A percentile compares a stretch with the other conserved stretches of the same genome.
These are phyloP conservation scores for Asterochloris erici DNA, from an alignment of 139 green algal species.

Conservation along the genomic window DNA sequence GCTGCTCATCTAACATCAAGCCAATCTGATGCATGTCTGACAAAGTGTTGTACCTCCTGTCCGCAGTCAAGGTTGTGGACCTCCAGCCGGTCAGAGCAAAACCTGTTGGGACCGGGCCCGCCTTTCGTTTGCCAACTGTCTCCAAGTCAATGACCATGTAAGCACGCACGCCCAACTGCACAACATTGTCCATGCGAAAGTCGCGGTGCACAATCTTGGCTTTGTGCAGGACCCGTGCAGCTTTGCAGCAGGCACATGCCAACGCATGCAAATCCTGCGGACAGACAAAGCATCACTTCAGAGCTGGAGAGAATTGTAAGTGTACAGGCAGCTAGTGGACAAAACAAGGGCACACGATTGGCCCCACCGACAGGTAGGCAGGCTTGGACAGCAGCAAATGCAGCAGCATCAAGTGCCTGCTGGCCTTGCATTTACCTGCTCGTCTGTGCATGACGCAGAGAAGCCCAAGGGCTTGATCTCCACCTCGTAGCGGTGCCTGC, in stretches of 20 bases:
- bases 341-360: background rate
- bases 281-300: background rate
- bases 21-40: conserved; percentile 11
- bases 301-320: background rate
- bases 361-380: background rate
- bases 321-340: background rate
- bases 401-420: background rate
- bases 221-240: background rate
- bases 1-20: background rate
- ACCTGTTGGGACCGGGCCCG: background rate
- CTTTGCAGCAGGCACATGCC: conserved; percentile 5
- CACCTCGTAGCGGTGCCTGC: too few relatives aligned
- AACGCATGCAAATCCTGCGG: conserved; percentile 2
- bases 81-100: background rate
- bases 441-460: conserved; percentile 1
- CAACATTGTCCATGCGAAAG: conserved; percentile 4
- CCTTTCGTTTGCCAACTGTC: background rate
- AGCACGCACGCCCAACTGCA: background rate
- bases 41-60: background rate
- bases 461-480: background rate
- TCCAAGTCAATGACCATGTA: conserved; percentile 15
- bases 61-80: background rate
- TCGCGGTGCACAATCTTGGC: conserved; percentile 7
- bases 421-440: conserved; percentile 10
- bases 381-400: background rate